Conservation (phyloP, 2,329 filamentous ascomycete genomes). For the Magnaporthiopsis poae region DNA sequence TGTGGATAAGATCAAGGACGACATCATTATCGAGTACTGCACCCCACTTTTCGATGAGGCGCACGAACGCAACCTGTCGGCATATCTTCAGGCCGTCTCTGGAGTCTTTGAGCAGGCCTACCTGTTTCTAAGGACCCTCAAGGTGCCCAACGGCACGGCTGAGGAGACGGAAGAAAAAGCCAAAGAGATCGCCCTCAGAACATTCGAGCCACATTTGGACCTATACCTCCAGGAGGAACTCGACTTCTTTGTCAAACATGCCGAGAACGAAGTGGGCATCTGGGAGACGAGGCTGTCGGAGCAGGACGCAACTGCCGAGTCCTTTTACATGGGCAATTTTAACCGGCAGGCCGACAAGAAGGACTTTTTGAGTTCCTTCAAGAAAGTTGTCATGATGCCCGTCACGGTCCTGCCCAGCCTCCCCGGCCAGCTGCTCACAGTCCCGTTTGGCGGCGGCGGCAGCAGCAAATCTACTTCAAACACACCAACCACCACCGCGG, state of each 20-base stretch:
- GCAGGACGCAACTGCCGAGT: conserved; percentile 82
- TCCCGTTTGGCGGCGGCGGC: conserved; percentile 38
- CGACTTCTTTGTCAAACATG: conserved; percentile 68
- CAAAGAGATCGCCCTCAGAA: conserved; percentile 56
- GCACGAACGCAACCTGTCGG: conserved; percentile 62
- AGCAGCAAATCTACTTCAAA: conserved; percentile 1
- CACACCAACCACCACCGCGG: neutral
- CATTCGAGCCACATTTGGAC: conserved; percentile 90
- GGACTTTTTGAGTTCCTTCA: conserved; percentile 92
- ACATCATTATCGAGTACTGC: conserved; percentile 77
- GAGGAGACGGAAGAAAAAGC: conserved; percentile 41
- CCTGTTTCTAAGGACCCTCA: conserved; percentile 63
- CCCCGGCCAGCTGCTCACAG: conserved; percentile 48
- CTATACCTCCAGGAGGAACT: conserved; percentile 86
- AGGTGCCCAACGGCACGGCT: conserved; percentile 37
- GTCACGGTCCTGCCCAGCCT: conserved; percentile 77
- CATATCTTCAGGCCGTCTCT: conserved; percentile 77
- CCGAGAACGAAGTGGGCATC: conserved; percentile 63
- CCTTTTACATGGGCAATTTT: conserved; percentile 90
- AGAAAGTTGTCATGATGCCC: conserved; percentile 98
- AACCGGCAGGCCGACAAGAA: conserved; percentile 92
- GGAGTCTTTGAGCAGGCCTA: conserved; percentile 79
- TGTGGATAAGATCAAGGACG: conserved; percentile 72
- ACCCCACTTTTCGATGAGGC: conserved; percentile 79
- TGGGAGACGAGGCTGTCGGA: conserved; percentile 92